Evolutionary conservation across 2,329 filamentous ascomycete genomes (phyloP).

Genomic region (Pseudogymnoascus destructans): DNA sequence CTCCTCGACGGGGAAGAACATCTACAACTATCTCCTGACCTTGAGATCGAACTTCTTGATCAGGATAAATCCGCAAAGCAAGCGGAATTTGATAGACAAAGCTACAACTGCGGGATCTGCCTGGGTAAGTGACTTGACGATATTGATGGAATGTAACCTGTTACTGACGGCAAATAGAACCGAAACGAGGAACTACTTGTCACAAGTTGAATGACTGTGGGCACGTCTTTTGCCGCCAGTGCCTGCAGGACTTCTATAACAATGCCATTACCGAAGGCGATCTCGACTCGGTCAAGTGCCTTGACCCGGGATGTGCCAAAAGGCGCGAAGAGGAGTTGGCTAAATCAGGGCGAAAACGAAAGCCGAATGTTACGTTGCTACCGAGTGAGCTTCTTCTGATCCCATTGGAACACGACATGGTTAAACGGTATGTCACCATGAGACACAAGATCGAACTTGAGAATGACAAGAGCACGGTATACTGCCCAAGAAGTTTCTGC

Average conservation of each 20-base stretch:
- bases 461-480: conserved; percentile 80
- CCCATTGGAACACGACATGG: conserved; percentile 53
- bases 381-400: conserved; percentile 77
- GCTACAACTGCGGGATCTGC: conserved; percentile 80
- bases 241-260: conserved; percentile 81
- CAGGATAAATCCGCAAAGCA: conserved; percentile 64
- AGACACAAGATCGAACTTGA: conserved; percentile 91
- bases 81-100: conserved; percentile 66
- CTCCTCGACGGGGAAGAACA: conserved; percentile 36
- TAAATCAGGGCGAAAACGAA: conserved; percentile 35
- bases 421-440: conserved; percentile 75
- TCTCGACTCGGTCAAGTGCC: conserved; percentile 64
- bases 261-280: conserved; percentile 78
- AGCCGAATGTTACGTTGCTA: conserved; percentile 55
- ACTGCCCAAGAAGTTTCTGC: conserved; percentile 87
- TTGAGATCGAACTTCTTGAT: conserved; percentile 61
- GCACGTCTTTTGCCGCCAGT: conserved; percentile 85
- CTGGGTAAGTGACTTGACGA: conserved; percentile 37
- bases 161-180: conserved; percentile 39
- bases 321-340: conserved; percentile 30
- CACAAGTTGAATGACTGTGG: conserved; percentile 72
- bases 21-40: conserved; percentile 39
- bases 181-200: conserved; percentile 74
- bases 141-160: conserved; percentile 10
- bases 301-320: conserved; percentile 66